These are phyloP conservation scores for Limnanthes douglasii DNA, from an alignment of 345 rosid species.

Conservation along the genomic window DNA sequence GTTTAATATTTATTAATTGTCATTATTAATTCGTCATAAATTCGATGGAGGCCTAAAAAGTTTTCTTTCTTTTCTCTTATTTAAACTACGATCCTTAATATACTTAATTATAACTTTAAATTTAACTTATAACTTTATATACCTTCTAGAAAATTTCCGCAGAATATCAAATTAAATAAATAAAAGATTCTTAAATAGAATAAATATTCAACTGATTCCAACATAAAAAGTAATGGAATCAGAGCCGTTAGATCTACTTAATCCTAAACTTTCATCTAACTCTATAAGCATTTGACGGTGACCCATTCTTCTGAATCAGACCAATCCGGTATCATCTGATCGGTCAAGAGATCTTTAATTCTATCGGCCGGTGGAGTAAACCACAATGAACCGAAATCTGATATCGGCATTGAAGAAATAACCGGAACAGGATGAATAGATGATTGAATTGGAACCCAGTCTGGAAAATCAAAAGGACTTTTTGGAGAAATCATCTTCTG, in stretches of 20 bases:
- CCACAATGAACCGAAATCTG: conserved; percentile 17
- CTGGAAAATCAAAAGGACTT: conserved; percentile 31
- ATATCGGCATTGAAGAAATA: conserved; percentile 1
- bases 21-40: no score
- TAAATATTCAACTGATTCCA: no score
- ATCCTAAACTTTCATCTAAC: background rate
- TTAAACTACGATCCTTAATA: no score
- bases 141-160: no score
- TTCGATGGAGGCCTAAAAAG: no score
- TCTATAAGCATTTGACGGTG: conserved; percentile 13
- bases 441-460: conserved; percentile 26
- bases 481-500: conserved; percentile 22
- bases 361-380: conserved; percentile 9
- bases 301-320: conserved; percentile 19
- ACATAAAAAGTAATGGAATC: no score
- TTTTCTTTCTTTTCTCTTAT: no score
- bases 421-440: conserved; percentile 3
- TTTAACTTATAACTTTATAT: no score
- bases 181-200: no score
- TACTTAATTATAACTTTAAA: no score
- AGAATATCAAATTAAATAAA: no score
- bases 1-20: no score
- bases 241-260: conserved; percentile 12
- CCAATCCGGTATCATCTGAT: conserved; percentile 18
- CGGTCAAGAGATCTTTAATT: conserved; percentile 10